These are phyloP conservation scores for Umbelopsis sp. DNA, from an alignment of 371 early-diverging fungal genomes.

Conservation along the genomic window DNA sequence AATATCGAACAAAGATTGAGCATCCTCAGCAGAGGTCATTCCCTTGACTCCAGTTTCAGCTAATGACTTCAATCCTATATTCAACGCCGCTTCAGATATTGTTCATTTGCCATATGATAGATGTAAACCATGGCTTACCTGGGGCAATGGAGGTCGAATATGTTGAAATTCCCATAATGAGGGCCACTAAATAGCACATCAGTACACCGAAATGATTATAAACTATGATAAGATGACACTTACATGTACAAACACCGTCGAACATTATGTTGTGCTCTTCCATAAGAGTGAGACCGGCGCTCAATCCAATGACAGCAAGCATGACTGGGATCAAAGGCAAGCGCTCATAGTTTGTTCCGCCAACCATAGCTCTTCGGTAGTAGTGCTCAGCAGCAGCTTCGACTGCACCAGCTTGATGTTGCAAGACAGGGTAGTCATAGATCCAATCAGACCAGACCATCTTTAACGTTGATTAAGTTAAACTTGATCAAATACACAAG, in stretches of 20 bases:
- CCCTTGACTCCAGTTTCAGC: slow-evolving; percentile 24
- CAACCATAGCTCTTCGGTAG: slow-evolving; percentile 36
- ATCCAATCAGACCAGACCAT: slow-evolving; percentile 55
- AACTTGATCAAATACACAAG: neutral
- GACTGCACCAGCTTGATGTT: neutral
- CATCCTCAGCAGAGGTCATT: slow-evolving; percentile 29
- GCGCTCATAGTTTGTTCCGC: slow-evolving; percentile 41
- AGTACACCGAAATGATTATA: neutral
- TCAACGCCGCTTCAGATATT: neutral
- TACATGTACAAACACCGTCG: slow-evolving; percentile 56
- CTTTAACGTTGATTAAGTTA: slow-evolving; percentile 24
- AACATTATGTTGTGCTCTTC: slow-evolving; percentile 49
- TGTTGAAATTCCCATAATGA: slow-evolving; percentile 53
- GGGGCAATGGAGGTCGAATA: slow-evolving; percentile 52
- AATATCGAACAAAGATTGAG: slow-evolving; percentile 29
- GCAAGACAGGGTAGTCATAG: slow-evolving; percentile 34
- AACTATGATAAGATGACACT: neutral
- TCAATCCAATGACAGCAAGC: slow-evolving; percentile 48
- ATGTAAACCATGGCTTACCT: slow-evolving; percentile 28
- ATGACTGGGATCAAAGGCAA: slow-evolving; percentile 47
- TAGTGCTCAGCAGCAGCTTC: slow-evolving; percentile 30
- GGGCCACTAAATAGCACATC: slow-evolving; percentile 27
- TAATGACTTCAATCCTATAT: slow-evolving; percentile 19
- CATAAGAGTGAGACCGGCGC: slow-evolving; percentile 52
- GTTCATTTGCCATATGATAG: neutral